phyloP scores from a whole-genome alignment of 2,329 filamentous ascomycete genomes.

The Aspergillus sp. region DNA sequence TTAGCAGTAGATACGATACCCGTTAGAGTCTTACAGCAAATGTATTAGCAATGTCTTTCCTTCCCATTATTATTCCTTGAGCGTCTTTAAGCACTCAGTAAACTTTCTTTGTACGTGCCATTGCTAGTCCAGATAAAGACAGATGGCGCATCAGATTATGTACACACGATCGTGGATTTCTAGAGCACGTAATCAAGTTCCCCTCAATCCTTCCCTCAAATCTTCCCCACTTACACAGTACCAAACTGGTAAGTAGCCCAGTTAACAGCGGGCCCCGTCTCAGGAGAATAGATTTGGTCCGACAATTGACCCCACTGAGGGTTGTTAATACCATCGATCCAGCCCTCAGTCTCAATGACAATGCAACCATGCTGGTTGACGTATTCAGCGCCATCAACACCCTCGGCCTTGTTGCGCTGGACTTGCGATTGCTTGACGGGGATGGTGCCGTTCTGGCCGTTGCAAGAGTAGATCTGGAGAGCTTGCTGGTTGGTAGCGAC shows the following conservation, averaged over 20 bases:
- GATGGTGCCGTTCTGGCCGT: slow-evolving; percentile 67
- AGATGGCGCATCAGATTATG: background rate
- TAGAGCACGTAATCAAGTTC: background rate
- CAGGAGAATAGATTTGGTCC: slow-evolving; percentile 45
- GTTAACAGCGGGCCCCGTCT: slow-evolving; percentile 44
- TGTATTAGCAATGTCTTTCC: background rate
- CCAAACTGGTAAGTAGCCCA: slow-evolving; percentile 49
- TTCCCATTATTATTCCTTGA: background rate
- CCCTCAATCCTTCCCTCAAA: background rate
- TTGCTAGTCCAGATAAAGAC: background rate
- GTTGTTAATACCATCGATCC: slow-evolving; percentile 90
- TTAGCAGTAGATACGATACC: slow-evolving; percentile 18
- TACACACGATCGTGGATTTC: slow-evolving; percentile 1
- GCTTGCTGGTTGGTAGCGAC: slow-evolving; percentile 82
- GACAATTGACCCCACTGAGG: slow-evolving; percentile 74
- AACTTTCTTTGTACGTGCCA: background rate
- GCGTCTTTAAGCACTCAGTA: background rate
- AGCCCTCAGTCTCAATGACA: slow-evolving; percentile 90
- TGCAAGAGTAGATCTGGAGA: slow-evolving; percentile 86
- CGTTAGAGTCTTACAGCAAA: slow-evolving; percentile 9
- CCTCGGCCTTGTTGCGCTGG: slow-evolving; percentile 58
- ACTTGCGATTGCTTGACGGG: slow-evolving; percentile 45
- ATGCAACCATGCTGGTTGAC: slow-evolving; percentile 74
- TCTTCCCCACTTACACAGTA: slow-evolving; percentile 31
- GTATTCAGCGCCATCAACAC: slow-evolving; percentile 48